These are phyloP conservation scores for Pogostemon cablin DNA, from an alignment of 257 asterid genomes.

Conservation along the genomic window DNA sequence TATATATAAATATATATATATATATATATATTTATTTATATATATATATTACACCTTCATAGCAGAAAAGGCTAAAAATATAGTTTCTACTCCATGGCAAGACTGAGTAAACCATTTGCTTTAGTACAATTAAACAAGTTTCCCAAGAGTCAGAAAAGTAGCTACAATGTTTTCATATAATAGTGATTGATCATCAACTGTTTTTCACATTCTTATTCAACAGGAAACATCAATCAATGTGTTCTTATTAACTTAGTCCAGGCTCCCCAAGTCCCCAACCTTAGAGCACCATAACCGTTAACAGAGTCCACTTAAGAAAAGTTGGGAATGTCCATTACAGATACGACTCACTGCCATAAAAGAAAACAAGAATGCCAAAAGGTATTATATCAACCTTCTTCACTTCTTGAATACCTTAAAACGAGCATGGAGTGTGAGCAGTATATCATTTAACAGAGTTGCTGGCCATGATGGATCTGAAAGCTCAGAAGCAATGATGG, in stretches of 20 bases:
- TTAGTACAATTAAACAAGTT: constrained; percentile 6
- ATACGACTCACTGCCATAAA: constrained; percentile 2
- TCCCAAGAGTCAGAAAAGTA: neutral
- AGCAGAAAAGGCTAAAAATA: neutral
- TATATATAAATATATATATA: no score
- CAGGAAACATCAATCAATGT: constrained; percentile 2
- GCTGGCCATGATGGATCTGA: constrained; percentile 90
- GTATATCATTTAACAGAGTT: constrained; percentile 64
- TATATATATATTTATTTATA: no score
- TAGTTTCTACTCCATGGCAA: neutral
- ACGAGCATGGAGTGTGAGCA: constrained; percentile 87
- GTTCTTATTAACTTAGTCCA: constrained; percentile 13
- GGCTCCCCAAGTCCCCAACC: no score
- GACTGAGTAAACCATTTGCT: neutral
- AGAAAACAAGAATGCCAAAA: constrained; percentile 17
- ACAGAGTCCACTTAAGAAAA: neutral
- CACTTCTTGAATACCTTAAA: constrained; percentile 62
- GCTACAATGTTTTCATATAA: constrained; percentile 9
- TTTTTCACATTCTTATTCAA: neutral
- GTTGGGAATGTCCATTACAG: neutral
- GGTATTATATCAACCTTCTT: neutral
- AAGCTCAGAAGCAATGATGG: constrained; percentile 85
- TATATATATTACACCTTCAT: neutral
- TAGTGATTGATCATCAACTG: neutral
- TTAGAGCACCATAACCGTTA: neutral